These are phyloP conservation scores for Rhodotorula graminis DNA, from an alignment of 768 basidiomycete genomes.

Conservation along the genomic window DNA sequence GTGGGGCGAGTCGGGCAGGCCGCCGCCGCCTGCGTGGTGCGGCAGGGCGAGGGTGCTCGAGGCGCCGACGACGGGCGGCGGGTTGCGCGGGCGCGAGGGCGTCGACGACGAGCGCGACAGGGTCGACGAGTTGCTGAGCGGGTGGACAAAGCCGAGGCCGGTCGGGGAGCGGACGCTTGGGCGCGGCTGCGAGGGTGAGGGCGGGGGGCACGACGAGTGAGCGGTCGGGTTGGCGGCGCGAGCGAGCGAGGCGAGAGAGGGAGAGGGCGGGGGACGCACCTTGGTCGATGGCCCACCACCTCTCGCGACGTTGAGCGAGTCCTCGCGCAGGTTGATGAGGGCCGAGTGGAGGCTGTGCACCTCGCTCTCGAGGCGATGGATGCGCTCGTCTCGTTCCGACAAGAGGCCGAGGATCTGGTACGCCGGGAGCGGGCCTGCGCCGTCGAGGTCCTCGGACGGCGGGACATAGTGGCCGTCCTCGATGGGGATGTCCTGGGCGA, in stretches of 20 bases:
- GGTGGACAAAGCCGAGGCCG: conserved; percentile 29
- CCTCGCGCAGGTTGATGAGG: conserved; percentile 46
- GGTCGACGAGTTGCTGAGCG: conserved; percentile 34
- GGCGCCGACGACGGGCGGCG: neutral
- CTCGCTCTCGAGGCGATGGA: conserved; percentile 68
- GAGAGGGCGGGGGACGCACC: neutral
- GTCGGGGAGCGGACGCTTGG: conserved; percentile 35
- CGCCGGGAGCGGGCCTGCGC: conserved; percentile 1
- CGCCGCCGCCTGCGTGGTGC: too few relatives aligned
- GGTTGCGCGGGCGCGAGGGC: conserved; percentile 13
- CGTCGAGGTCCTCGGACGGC: conserved; percentile 52
- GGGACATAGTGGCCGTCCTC: conserved; percentile 81
- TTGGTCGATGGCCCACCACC: conserved; percentile 22
- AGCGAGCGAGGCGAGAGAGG: too few relatives aligned
- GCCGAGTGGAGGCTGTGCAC: conserved; percentile 64
- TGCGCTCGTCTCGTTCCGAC: conserved; percentile 55
- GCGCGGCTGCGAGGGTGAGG: neutral
- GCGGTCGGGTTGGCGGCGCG: too few relatives aligned
- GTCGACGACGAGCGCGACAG: conserved; percentile 16
- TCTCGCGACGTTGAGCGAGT: conserved; percentile 26
- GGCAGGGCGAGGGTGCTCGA: conserved; percentile 1
- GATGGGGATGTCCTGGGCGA: conserved; percentile 73
- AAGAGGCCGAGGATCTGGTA: conserved; percentile 20
- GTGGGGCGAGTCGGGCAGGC: conserved; percentile 26
- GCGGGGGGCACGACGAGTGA: too few relatives aligned